Base-by-base conservation (phyloP, 1,139 yeast genomes). In the Hansenula lynferdii region DNA sequence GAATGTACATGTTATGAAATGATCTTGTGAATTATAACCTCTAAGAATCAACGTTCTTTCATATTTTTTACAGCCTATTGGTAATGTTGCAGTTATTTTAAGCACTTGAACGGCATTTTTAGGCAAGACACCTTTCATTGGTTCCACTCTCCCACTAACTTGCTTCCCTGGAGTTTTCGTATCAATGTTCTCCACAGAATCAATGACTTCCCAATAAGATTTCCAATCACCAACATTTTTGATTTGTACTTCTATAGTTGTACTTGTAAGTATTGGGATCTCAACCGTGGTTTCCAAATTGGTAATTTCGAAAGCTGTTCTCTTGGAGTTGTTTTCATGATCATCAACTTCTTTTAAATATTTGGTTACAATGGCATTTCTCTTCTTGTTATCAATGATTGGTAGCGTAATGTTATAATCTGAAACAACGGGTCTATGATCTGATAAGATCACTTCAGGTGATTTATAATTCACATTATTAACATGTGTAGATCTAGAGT, bases 401-500 rank as follows among this genome's bases (percentile, higher is more conserved):
- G 69, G 65, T 0, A 73, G 69, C 0, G 66, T 60, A 2, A 81
- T 50, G 11, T 60, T 64, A 50, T 76, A 77, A 9, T 70, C 64
- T 1, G 81, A 70, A 36, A 64, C 64, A 1, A 85, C 94, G 0
- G 95, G 95, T 37, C 82, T 65, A 58, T 86, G 96, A 54, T 86
- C 96, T 0, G 90, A 80, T 21, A 78, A 69, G 2, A 56, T 50
- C 8, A 74, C 49, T 6, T 64, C 64, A 22, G 63, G 62, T 8
- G 62, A 63, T 30, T 66, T 52, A 48, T 71, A 73, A 34, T 52
- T 56, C 9, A 41, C 26, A n/a, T 48, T 43, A 17, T 30, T 40
- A 22, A 48, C 46, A 25, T 48, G 45, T 18, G 32, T 34, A 2
- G 55, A 46, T 14, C 36, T 39, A 3, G 54, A 49, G 28, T 42